Conservation (phyloP, 805 yeast species). For the Schizosaccharomyces octosporus region DNA sequence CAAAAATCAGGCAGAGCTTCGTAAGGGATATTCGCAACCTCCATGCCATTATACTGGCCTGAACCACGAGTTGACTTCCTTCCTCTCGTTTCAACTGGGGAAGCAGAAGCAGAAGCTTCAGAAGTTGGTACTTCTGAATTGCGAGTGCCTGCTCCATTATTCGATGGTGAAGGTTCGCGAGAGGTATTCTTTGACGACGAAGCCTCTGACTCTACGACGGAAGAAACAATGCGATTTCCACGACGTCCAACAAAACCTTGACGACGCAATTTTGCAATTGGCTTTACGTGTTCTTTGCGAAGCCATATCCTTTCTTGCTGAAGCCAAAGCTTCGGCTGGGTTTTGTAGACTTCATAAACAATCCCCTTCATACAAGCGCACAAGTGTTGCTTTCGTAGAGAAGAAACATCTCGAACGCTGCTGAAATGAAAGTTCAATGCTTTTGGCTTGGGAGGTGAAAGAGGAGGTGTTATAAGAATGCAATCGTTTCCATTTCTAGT, state of each 20-base stretch:
- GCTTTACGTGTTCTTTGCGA: background rate
- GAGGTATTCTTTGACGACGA: background rate
- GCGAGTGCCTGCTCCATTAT: background rate
- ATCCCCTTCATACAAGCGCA: background rate
- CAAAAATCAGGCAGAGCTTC: slow-evolving; percentile 43
- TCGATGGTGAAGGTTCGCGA: background rate
- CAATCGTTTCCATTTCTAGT: background rate
- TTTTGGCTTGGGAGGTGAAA: background rate
- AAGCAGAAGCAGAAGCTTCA: background rate
- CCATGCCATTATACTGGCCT: background rate
- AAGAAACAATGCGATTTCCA: background rate
- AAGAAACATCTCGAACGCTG: no score
- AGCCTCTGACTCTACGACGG: background rate
- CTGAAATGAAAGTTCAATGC: background rate
- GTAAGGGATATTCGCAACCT: background rate
- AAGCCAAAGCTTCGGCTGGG: background rate
- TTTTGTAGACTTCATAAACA: background rate
- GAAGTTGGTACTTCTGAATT: background rate
- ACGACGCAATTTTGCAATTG: background rate
- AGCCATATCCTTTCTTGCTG: background rate
- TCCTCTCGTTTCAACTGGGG: background rate
- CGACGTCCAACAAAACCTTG: background rate
- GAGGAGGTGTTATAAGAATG: background rate
- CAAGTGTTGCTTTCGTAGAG: background rate
- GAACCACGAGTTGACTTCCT: background rate